A percentile compares a stretch with the other conserved stretches of the same genome.
Conservation (phyloP, 208 protist species). For the Histomonas meleagridis region DNA sequence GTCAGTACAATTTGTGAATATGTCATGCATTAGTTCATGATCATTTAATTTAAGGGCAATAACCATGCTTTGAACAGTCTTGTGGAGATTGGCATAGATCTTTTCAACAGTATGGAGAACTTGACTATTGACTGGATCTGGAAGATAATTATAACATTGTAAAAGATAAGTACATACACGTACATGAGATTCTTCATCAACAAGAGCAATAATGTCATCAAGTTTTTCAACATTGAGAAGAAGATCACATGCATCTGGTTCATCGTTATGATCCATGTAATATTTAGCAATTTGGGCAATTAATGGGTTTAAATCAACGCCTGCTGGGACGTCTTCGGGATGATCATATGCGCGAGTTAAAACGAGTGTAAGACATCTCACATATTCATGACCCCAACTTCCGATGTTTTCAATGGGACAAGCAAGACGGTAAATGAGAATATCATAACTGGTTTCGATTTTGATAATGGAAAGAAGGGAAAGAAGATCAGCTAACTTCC, state of each 20-base stretch:
- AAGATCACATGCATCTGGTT: constrained; percentile 92
- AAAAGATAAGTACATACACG: constrained; percentile 82
- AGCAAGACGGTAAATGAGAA: constrained; percentile 81
- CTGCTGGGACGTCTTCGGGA: neutral
- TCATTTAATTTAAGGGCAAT: constrained; percentile 47
- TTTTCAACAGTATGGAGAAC: constrained; percentile 17
- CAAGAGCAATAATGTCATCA: constrained; percentile 64
- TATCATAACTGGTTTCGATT: constrained; percentile 43
- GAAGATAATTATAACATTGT: constrained; percentile 61
- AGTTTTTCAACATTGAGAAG: constrained; percentile 67
- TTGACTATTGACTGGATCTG: constrained; percentile 36
- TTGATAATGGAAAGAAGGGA: constrained; percentile 50
- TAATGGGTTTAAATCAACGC: neutral
- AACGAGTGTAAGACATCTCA: constrained; percentile 56
- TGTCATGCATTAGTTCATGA: constrained; percentile 20
- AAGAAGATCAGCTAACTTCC: constrained; percentile 52
- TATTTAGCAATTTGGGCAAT: constrained; percentile 54
- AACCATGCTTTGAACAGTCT: constrained; percentile 30
- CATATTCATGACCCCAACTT: constrained; percentile 96
- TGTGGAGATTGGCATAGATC: constrained; percentile 39
- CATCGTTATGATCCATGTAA: constrained; percentile 79
- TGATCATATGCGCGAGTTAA: neutral
- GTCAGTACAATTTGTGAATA: constrained; percentile 38
- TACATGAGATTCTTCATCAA: constrained; percentile 76
- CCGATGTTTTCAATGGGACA: constrained; percentile 76